Evolutionary conservation across 2,329 filamentous ascomycete genomes (phyloP).

Genomic region (Pseudopyricularia cyperi): DNA sequence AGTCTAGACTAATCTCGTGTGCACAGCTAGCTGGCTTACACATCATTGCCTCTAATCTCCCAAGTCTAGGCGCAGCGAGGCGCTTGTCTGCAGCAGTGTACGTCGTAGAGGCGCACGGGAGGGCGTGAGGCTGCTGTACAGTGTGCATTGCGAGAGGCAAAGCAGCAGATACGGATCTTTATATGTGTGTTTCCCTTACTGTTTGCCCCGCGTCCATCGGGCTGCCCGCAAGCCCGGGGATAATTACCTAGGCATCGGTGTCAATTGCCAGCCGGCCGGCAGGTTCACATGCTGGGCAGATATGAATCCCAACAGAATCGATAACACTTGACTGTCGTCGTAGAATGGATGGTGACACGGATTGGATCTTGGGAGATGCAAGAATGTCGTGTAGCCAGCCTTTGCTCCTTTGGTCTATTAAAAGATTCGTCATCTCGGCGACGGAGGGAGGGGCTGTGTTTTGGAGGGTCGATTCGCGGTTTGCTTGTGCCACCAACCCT

Average conservation of each 20-base stretch:
- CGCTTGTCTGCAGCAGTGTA: neutral
- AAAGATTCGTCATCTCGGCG: neutral
- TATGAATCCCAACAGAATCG: no score
- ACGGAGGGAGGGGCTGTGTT: neutral
- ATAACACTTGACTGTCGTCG: no score
- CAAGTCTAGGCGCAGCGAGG: neutral
- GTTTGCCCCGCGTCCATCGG: neutral
- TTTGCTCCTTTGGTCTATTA: neutral
- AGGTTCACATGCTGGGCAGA: no score
- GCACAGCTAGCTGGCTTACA: neutral
- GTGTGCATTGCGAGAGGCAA: neutral
- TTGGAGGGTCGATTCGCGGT: neutral
- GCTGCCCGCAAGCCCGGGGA: neutral
- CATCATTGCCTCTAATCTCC: neutral
- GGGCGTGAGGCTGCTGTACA: neutral
- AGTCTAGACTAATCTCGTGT: neutral
- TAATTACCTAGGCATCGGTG: neutral
- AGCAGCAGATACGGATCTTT: neutral
- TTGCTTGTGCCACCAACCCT: no score
- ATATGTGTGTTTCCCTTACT: neutral
- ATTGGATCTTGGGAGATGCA: neutral
- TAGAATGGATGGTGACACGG: neutral
- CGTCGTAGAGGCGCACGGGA: neutral
- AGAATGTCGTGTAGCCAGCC: neutral
- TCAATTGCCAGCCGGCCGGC: neutral